A percentile compares a stretch with the other conserved stretches of the same genome.
These are phyloP conservation scores for Perilla frutescens DNA, from an alignment of 257 asterid genomes.

Conservation along the genomic window DNA sequence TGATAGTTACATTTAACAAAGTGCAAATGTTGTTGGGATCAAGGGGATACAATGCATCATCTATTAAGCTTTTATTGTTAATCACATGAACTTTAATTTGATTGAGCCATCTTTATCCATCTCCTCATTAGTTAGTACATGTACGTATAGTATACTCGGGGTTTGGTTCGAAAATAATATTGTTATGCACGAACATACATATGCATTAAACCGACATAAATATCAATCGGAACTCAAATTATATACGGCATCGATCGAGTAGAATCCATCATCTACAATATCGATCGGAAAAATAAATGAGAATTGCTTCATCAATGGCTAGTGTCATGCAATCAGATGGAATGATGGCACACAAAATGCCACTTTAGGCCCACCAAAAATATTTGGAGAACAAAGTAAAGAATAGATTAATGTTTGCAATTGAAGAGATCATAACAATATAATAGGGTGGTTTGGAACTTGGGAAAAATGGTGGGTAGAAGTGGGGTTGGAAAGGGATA, in stretches of 20 bases:
- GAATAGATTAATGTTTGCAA: slow-evolving; percentile 71
- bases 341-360: slow-evolving; percentile 43
- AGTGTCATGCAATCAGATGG: slow-evolving; percentile 46
- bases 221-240: too few species aligned
- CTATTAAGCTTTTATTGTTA: slow-evolving; percentile 32
- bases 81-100: slow-evolving; percentile 33
- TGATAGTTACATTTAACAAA: background rate
- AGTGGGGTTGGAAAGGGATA: slow-evolving; percentile 59
- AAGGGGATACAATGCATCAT: slow-evolving; percentile 20
- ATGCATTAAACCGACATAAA: too few species aligned
- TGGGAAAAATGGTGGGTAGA: slow-evolving; percentile 74
- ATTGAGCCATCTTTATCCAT: slow-evolving; percentile 30
- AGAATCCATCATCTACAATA: too few species aligned
- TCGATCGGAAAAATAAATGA: background rate
- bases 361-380: slow-evolving; percentile 36
- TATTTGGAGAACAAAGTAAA: slow-evolving; percentile 49
- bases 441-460: slow-evolving; percentile 66
- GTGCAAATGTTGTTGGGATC: background rate
- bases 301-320: slow-evolving; percentile 55
- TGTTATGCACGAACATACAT: too few species aligned
- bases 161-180: too few species aligned
- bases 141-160: too few species aligned
- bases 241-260: too few species aligned
- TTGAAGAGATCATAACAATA: slow-evolving; percentile 86
- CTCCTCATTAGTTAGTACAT: slow-evolving; percentile 8